A percentile compares a stretch with the other conserved stretches of the same genome.
Evolutionary conservation across 208 protist genomes (phyloP).

Genomic region (Crithidia acanthocephali): DNA sequence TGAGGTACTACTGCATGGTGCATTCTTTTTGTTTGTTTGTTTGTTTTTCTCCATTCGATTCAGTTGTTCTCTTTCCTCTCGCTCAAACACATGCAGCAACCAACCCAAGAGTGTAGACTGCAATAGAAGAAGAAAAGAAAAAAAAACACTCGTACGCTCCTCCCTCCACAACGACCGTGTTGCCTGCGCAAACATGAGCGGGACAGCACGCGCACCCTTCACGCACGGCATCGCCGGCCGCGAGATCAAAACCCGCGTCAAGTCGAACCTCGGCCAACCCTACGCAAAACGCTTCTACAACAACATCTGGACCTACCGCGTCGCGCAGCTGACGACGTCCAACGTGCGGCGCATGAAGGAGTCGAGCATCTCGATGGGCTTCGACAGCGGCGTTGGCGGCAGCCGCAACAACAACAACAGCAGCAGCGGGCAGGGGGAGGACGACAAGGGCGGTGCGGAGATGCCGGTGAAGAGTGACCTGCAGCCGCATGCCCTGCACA

Average conservation of each 20-base stretch:
- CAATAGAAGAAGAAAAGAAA: no score
- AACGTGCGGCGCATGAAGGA: slow-evolving; percentile 70
- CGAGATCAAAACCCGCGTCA: slow-evolving; percentile 75
- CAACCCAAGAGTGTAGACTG: neutral
- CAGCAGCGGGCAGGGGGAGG: slow-evolving; percentile 3
- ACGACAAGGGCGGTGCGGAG: slow-evolving; percentile 23
- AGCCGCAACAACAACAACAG: slow-evolving; percentile 12
- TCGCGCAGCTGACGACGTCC: slow-evolving; percentile 85
- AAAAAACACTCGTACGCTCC: neutral
- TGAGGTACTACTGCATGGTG: no score
- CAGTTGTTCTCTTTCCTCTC: slow-evolving; percentile 24
- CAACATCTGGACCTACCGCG: slow-evolving; percentile 78
- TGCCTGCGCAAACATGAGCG: slow-evolving; percentile 19
- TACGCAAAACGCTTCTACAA: slow-evolving; percentile 76
- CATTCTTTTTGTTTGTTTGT: slow-evolving; percentile 1
- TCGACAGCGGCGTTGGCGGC: slow-evolving; percentile 32
- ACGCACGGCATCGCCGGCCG: slow-evolving; percentile 56
- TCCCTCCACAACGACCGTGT: no score
- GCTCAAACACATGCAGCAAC: neutral
- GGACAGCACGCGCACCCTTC: slow-evolving; percentile 17
- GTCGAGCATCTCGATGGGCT: slow-evolving; percentile 50
- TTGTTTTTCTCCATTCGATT: slow-evolving; percentile 26
- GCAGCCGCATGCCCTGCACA: slow-evolving; percentile 84
- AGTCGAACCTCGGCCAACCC: slow-evolving; percentile 69
- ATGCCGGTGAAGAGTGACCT: slow-evolving; percentile 78